Evolutionary conservation across 305 asterid genomes (phyloP).

Genomic region (Fraxinus paxiana): DNA sequence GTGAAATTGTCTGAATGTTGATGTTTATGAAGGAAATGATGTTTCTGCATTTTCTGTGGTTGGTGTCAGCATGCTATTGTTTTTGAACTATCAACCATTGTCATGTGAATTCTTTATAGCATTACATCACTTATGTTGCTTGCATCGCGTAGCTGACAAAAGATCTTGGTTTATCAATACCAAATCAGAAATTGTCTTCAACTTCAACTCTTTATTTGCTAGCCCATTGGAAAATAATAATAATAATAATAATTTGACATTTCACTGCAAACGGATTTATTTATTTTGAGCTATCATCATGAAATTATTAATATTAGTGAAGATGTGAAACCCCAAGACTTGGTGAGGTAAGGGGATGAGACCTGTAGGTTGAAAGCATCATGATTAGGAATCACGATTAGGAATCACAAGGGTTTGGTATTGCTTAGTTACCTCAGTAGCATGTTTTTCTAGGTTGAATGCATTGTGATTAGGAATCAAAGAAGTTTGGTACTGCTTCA

Average conservation of each 20-base stretch:
- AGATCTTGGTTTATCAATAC: constrained; percentile 6
- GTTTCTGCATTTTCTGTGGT: not conserved
- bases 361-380: not conserved
- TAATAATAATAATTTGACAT: not conserved
- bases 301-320: not conserved
- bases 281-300: not conserved
- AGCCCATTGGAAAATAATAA: not conserved
- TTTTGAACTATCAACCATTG: not conserved
- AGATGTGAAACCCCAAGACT: not conserved
- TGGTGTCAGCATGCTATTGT: not conserved
- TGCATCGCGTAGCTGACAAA: not conserved
- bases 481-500: constrained; percentile 5
- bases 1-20: constrained; percentile 11
- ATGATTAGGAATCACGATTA: not conserved
- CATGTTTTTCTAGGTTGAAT: not conserved
- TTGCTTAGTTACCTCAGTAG: no score
- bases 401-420: not conserved
- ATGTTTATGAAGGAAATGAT: constrained; percentile 1
- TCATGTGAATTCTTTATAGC: not conserved
- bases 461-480: not conserved
- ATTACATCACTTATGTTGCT: not conserved
- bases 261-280: not conserved
- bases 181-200: not conserved
- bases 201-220: not conserved
- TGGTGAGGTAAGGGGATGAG: not conserved